These are phyloP conservation scores for Fusarium napiforme DNA, from an alignment of 2,329 filamentous ascomycete species.

Conservation along the genomic window DNA sequence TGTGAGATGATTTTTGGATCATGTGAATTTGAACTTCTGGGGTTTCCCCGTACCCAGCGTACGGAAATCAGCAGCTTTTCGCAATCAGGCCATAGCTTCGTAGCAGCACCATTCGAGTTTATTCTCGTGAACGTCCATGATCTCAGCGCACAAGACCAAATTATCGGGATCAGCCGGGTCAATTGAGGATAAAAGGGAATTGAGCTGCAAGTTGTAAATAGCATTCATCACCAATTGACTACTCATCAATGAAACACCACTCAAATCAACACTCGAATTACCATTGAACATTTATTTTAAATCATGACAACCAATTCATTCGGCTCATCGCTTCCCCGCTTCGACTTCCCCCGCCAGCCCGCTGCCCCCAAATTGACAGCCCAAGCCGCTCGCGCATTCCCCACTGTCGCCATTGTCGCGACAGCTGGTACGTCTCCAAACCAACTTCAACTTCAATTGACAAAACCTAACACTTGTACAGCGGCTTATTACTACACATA, in stretches of 20 bases:
- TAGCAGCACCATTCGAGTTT: background rate
- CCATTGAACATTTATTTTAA: background rate
- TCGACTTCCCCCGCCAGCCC: background rate
- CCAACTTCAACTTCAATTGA: background rate
- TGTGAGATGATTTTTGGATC: background rate
- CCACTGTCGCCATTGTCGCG: background rate
- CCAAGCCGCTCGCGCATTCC: background rate
- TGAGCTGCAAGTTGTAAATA: background rate
- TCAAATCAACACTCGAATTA: too few species aligned
- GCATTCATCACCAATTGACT: background rate
- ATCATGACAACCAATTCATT: background rate
- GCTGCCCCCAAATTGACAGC: background rate
- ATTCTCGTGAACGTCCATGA: background rate
- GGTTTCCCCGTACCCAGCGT: background rate
- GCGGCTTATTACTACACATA: background rate
- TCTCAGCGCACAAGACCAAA: background rate
- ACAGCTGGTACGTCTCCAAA: background rate
- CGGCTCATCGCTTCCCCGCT: background rate
- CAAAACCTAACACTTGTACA: accelerated
- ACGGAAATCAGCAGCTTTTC: background rate
- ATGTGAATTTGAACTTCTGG: background rate
- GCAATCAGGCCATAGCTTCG: background rate
- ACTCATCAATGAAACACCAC: background rate
- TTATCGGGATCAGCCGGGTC: background rate
- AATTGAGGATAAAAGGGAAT: background rate